These are phyloP conservation scores for Pleurotus djamor DNA, from an alignment of 768 basidiomycete species.

Conservation along the genomic window DNA sequence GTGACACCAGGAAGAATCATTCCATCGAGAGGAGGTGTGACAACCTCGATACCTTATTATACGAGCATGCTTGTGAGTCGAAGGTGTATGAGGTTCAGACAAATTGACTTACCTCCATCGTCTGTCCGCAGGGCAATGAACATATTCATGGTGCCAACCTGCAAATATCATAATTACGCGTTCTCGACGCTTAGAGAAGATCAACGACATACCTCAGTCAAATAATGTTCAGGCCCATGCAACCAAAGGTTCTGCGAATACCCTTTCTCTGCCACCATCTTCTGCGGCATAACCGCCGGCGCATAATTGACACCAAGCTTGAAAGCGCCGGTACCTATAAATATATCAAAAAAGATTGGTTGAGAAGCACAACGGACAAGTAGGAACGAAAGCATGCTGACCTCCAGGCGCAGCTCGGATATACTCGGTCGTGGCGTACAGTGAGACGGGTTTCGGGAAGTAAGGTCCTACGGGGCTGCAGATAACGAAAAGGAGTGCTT, in stretches of 20 bases:
- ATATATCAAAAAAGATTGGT: neutral
- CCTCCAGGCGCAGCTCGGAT: constrained; percentile 88
- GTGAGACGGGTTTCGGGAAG: constrained; percentile 85
- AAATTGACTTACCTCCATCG: constrained; percentile 49
- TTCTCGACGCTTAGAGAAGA: neutral
- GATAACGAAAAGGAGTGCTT: constrained; percentile 86
- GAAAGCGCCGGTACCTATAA: constrained; percentile 76
- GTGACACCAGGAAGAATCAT: constrained; percentile 94
- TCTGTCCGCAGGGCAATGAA: constrained; percentile 76
- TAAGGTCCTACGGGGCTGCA: constrained; percentile 83
- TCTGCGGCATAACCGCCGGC: constrained; percentile 84
- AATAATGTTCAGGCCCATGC: constrained; percentile 62
- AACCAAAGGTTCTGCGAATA: constrained; percentile 93
- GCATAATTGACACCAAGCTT: constrained; percentile 91
- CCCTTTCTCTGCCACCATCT: constrained; percentile 68
- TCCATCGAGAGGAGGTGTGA: constrained; percentile 89
- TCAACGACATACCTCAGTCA: constrained; percentile 41
- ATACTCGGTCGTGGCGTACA: constrained; percentile 81
- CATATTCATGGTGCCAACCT: constrained; percentile 92
- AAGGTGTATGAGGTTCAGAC: neutral
- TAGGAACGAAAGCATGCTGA: constrained; percentile 21
- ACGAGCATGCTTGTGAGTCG: neutral
- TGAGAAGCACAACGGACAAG: neutral
- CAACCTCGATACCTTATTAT: constrained; percentile 67
- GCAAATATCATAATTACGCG: neutral